A percentile compares a stretch with the other conserved stretches of the same genome.
These are phyloP conservation scores for Closterium sp. DNA, from an alignment of 139 green algal species.

Conservation along the genomic window DNA sequence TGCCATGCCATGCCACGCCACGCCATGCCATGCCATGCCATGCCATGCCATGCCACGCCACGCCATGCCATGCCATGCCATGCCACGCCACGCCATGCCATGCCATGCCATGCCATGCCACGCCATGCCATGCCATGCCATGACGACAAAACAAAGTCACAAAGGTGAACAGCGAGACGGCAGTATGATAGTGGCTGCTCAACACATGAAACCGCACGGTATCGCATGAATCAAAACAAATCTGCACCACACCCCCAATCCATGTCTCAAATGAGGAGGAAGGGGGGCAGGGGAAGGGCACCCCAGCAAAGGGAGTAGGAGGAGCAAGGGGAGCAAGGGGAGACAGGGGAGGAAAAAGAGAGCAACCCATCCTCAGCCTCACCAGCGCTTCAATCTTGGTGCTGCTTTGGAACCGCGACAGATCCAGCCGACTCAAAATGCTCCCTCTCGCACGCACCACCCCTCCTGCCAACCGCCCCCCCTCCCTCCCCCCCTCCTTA, in stretches of 20 bases:
- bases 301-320: too few relatives aligned
- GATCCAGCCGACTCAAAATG: slow-evolving; percentile 68
- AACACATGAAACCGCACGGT: background rate
- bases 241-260: too few relatives aligned
- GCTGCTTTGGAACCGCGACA: too few relatives aligned
- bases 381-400: background rate
- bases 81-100: background rate
- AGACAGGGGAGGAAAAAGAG: too few relatives aligned
- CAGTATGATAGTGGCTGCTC: background rate
- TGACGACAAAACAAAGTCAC: background rate
- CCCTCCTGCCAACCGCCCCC: background rate
- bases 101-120: background rate
- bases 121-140: background rate
- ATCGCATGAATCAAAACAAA: background rate
- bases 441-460: slow-evolving; percentile 25
- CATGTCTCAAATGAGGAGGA: background rate
- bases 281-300: too few relatives aligned
- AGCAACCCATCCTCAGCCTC: background rate
- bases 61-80: background rate
- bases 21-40: background rate
- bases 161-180: background rate
- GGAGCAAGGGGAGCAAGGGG: background rate
- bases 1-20: slow-evolving; percentile 7
- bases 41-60: too few relatives aligned
- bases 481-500: background rate